A percentile compares a stretch with the other conserved stretches of the same genome.
These are phyloP conservation scores for Akanthomyces muscarius DNA, from an alignment of 2,329 filamentous ascomycete species.

Conservation along the genomic window DNA sequence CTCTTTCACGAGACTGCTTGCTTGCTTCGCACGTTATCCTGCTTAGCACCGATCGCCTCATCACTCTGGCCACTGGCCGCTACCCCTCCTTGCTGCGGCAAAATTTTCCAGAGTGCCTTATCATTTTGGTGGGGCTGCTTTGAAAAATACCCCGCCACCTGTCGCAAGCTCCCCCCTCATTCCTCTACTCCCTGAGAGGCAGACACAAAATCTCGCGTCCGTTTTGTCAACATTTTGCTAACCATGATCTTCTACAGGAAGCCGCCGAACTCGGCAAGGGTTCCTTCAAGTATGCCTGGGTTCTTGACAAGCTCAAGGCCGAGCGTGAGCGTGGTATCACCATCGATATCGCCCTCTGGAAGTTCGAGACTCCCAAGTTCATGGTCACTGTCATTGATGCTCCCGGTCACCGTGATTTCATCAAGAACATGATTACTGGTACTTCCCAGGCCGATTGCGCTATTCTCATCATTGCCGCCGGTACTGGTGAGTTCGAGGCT, in stretches of 20 bases:
- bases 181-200: neutral
- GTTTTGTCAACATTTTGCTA: conserved; percentile 16
- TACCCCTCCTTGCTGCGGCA: conserved; percentile 20
- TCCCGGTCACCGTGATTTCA: conserved; percentile 99
- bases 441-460: conserved; percentile 99
- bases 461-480: conserved; percentile 99
- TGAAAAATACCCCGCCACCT: conserved; percentile 18
- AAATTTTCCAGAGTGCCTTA: conserved; percentile 25
- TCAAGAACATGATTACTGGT: conserved; percentile 99
- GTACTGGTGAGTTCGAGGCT: conserved; percentile 99
- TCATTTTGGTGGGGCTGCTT: conserved; percentile 22
- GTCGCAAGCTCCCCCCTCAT: neutral
- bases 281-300: conserved; percentile 99
- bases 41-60: neutral
- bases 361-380: conserved; percentile 99
- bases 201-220: neutral
- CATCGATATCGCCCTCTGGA: conserved; percentile 99
- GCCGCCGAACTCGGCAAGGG: conserved; percentile 99
- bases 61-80: conserved; percentile 23
- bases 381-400: conserved; percentile 98
- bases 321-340: conserved; percentile 99
- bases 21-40: conserved; percentile 19
- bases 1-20: neutral
- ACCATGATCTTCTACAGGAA: conserved; percentile 60
- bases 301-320: conserved; percentile 99